Conservation (phyloP, 768 basidiomycete genomes). For the Tricholoma flavovirens region DNA sequence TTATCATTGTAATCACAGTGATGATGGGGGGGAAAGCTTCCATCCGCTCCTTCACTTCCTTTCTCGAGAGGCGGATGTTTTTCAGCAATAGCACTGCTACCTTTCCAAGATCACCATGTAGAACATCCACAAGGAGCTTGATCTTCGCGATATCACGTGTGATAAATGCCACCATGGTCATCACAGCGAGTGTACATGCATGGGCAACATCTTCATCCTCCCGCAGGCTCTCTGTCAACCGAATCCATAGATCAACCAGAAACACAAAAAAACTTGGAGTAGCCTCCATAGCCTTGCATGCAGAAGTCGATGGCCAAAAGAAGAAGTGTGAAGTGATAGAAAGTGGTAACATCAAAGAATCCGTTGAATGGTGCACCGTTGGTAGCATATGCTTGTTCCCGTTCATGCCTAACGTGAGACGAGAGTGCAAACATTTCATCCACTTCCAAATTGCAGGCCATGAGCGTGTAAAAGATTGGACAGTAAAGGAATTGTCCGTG, state of each 20-base stretch:
- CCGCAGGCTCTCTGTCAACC: background rate
- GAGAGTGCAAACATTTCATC: background rate
- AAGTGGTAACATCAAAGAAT: background rate
- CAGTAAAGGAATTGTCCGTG: background rate
- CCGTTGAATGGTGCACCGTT: no score
- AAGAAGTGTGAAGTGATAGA: background rate
- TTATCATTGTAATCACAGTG: no score
- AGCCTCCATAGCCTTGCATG: background rate
- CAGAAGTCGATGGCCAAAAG: background rate
- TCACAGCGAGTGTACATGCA: no score
- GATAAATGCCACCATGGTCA: no score
- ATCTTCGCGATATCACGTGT: no score
- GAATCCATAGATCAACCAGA: background rate
- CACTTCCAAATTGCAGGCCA: conserved; percentile 1
- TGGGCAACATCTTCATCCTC: background rate
- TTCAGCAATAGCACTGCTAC: no score
- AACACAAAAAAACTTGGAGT: background rate
- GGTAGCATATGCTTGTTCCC: background rate
- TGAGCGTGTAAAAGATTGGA: background rate
- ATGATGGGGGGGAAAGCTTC: no score
- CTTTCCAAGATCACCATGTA: no score
- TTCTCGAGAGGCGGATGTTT: no score
- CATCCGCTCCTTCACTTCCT: no score
- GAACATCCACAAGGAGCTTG: no score
- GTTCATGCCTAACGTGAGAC: background rate